Evolutionary conservation across 2,329 filamentous ascomycete species (phyloP), one percentile per base, ranked within the genome.

Genomic region (Lecanicillium sp.): DNA sequence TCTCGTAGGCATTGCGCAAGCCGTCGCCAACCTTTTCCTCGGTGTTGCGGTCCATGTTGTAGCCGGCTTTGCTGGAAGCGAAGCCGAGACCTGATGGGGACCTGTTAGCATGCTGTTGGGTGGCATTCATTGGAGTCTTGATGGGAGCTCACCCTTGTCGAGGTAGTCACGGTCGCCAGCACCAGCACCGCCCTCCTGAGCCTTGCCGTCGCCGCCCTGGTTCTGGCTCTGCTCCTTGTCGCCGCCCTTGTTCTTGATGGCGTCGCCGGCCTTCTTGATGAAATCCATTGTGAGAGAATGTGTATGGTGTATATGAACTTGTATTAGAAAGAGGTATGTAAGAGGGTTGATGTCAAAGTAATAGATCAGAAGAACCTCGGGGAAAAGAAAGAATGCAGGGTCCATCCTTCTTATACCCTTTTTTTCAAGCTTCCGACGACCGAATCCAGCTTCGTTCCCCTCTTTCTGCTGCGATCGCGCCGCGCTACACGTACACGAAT

Each of bases 21-120:
- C 54, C 57, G 42, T 69, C 67, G 43, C 64, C 66, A 23, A 67
- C 62, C 63, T 69, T 69, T 58, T 69, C 67, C 29, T 66, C 58
- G 15, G 62, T 66, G 12, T 59, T 50, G 38, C 53, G 56, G 51
- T 60, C 52, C 15, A 69, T 47, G 58, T 66, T 60, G 48, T 60
- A 55, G 45, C 67, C 67, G 2, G 58, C 55, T 59, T 68, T 67
- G 50, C 65, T 60, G 53, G 60, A 51, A 20, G 29, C 57, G 43
- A 56, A 53, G 38, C 51, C 54, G 32, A 67, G 62, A 23, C 56
- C 66, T 69, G 29, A 14, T 7, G 12, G 8, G 12, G 20, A 10
- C 17, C 21, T 15, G 27, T 44, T 40, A 49, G 29, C 27, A 19
- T 14, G 2, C 5, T 33, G 14, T 17, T n/a, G n/a, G n/a, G n/a